Conservation (phyloP, 352 stramenopile species). For the Labyrinthula sp. region DNA sequence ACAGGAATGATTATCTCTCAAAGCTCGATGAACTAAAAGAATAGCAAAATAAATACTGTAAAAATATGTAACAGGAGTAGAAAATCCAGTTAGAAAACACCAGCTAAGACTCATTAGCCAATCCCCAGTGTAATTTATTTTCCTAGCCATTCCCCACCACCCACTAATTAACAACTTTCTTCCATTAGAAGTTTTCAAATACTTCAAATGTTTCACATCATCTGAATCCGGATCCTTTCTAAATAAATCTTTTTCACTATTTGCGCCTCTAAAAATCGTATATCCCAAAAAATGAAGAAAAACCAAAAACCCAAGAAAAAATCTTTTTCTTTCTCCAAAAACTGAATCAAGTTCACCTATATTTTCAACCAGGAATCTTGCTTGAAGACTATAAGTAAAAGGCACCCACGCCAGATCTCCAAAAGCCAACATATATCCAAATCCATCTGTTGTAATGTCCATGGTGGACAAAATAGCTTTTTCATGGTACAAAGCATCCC, state of each 20-base stretch:
- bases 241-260: constrained; percentile 65
- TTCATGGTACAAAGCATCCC: constrained; percentile 61
- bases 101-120: constrained; percentile 62
- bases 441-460: constrained; percentile 75
- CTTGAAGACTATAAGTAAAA: constrained; percentile 63
- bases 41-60: constrained; percentile 71
- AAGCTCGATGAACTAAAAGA: constrained; percentile 56
- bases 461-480: constrained; percentile 68
- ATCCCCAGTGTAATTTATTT: constrained; percentile 58
- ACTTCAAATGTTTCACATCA: constrained; percentile 44
- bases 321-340: too few species aligned
- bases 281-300: constrained; percentile 49
- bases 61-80: constrained; percentile 53
- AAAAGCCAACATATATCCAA: constrained; percentile 73
- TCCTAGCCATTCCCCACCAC: constrained; percentile 64
- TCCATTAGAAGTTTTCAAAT: constrained; percentile 51
- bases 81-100: constrained; percentile 43
- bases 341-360: constrained; percentile 40
- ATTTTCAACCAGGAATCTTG: constrained; percentile 39
- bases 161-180: constrained; percentile 54
- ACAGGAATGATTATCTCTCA: constrained; percentile 58
- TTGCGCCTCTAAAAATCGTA: constrained; percentile 52
- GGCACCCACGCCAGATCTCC: constrained; percentile 68
- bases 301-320: constrained; percentile 38
- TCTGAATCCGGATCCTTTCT: constrained; percentile 42